Evolutionary conservation across 1,139 yeast genomes (phyloP).

Genomic region (Suhomyces bolitotheri): DNA sequence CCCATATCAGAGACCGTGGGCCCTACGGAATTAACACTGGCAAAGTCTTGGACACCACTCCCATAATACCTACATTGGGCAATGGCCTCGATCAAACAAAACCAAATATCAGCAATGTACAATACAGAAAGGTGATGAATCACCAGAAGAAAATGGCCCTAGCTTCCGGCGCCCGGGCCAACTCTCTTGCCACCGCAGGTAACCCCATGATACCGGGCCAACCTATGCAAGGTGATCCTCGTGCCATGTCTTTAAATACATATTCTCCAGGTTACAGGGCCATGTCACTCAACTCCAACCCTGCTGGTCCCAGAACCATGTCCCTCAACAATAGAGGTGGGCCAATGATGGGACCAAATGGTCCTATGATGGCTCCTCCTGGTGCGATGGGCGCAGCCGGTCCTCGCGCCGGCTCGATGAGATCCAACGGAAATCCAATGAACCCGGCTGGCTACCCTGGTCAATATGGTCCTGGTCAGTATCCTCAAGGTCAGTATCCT

Average conservation of each 20-base stretch:
- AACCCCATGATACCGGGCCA: slow-evolving; percentile 36
- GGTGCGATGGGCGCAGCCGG: slow-evolving; percentile 9
- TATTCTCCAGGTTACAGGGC: slow-evolving; percentile 21
- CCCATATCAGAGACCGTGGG: slow-evolving; percentile 64
- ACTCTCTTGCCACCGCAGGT: slow-evolving; percentile 38
- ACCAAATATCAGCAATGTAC: slow-evolving; percentile 45
- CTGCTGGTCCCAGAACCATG: slow-evolving; percentile 31
- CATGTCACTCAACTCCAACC: slow-evolving; percentile 23
- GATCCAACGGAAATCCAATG: slow-evolving; percentile 11
- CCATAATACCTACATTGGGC: slow-evolving; percentile 68
- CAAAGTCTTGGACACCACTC: slow-evolving; percentile 56
- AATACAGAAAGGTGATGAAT: slow-evolving; percentile 69
- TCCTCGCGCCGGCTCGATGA: slow-evolving; percentile 13
- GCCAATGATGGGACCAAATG: slow-evolving; percentile 5
- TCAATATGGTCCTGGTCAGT: slow-evolving; percentile 1
- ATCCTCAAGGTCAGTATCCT: slow-evolving; percentile 2
- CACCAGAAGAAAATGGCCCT: slow-evolving; percentile 62
- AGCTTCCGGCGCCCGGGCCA: slow-evolving; percentile 50
- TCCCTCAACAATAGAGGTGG: slow-evolving; percentile 20
- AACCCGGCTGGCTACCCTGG: slow-evolving; percentile 1
- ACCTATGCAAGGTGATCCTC: slow-evolving; percentile 31
- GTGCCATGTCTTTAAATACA: slow-evolving; percentile 61
- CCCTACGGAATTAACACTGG: slow-evolving; percentile 51
- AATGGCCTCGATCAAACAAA: slow-evolving; percentile 15
- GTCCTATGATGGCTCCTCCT: slow-evolving; percentile 4